Evolutionary conservation across 495 filamentous ascomycete genomes (phyloP).

Genomic region (Tuber indicum): DNA sequence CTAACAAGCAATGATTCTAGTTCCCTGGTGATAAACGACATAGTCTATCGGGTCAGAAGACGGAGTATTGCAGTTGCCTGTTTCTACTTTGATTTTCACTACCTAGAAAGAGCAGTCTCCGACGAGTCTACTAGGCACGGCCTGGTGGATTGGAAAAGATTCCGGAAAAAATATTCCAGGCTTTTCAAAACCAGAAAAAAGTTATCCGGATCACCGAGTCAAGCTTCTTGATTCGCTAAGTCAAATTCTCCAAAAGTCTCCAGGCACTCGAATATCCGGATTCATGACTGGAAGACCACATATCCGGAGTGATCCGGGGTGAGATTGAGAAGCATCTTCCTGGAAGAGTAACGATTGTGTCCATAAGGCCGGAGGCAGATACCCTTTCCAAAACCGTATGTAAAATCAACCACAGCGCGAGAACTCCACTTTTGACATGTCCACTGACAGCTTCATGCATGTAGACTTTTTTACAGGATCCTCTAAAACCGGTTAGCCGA

Average conservation of each 20-base stretch:
- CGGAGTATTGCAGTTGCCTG: not conserved
- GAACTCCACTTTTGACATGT: not conserved
- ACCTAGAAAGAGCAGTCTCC: not conserved
- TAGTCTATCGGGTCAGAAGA: not conserved
- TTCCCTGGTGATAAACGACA: not conserved
- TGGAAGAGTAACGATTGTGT: not conserved
- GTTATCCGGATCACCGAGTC: not conserved
- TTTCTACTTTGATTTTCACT: conserved; percentile 1
- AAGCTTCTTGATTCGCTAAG: conserved; percentile 5
- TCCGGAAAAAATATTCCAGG: not conserved
- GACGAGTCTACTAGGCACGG: not conserved
- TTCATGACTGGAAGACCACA: not conserved
- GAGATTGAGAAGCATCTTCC: conserved; percentile 4
- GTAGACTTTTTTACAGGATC: not conserved
- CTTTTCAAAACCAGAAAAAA: not conserved
- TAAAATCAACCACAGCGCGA: not conserved
- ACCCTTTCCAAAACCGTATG: not conserved
- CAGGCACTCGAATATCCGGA: conserved; percentile 2
- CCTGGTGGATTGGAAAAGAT: not conserved
- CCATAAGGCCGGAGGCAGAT: not conserved
- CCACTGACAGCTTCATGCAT: not conserved
- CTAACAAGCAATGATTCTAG: not conserved
- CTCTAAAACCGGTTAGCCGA: not conserved
- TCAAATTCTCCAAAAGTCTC: not conserved
- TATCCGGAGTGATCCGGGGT: not conserved